phyloP scores from a whole-genome alignment of 495 filamentous ascomycete genomes.

The Daldinia vernicosa region DNA sequence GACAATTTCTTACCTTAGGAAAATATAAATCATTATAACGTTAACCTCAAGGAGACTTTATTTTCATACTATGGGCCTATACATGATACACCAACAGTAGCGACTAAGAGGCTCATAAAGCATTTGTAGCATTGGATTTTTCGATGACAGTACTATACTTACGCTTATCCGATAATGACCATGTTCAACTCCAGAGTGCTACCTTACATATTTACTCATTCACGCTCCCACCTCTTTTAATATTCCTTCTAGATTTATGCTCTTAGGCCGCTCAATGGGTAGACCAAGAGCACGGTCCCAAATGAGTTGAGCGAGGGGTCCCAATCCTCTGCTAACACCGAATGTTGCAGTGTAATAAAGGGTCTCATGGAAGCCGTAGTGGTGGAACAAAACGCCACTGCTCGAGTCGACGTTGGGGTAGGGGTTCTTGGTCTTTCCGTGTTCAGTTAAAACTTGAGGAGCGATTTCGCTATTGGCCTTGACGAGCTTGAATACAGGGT shows the following conservation, averaged over 20 bases:
- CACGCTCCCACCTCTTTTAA: slow-evolving; percentile 65
- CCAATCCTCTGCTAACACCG: slow-evolving; percentile 89
- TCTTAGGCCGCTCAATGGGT: slow-evolving; percentile 98
- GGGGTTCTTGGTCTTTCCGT: slow-evolving; percentile 99
- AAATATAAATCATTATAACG: too few relatives aligned
- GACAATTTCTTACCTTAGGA: too few relatives aligned
- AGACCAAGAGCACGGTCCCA: slow-evolving; percentile 95
- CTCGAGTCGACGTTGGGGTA: slow-evolving; percentile 94
- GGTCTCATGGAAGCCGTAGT: slow-evolving; percentile 96
- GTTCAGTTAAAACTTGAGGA: slow-evolving; percentile 85
- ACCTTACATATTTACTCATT: slow-evolving; percentile 17
- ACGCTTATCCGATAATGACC: too few relatives aligned
- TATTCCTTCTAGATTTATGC: slow-evolving; percentile 87
- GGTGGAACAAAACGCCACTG: slow-evolving; percentile 94
- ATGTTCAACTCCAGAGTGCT: slow-evolving; percentile 9
- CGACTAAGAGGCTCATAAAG: background rate
- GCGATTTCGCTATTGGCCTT: slow-evolving; percentile 82
- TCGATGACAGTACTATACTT: background rate
- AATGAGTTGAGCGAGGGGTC: slow-evolving; percentile 91
- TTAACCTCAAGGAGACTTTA: too few relatives aligned
- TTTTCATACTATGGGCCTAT: background rate
- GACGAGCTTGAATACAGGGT: slow-evolving; percentile 93
- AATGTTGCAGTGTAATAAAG: slow-evolving; percentile 98
- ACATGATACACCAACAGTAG: background rate
- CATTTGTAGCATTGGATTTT: slow-evolving; percentile 1